Evolutionary conservation across 2,329 filamentous ascomycete species (phyloP).

Genomic region (Chaetomium olivaceum): DNA sequence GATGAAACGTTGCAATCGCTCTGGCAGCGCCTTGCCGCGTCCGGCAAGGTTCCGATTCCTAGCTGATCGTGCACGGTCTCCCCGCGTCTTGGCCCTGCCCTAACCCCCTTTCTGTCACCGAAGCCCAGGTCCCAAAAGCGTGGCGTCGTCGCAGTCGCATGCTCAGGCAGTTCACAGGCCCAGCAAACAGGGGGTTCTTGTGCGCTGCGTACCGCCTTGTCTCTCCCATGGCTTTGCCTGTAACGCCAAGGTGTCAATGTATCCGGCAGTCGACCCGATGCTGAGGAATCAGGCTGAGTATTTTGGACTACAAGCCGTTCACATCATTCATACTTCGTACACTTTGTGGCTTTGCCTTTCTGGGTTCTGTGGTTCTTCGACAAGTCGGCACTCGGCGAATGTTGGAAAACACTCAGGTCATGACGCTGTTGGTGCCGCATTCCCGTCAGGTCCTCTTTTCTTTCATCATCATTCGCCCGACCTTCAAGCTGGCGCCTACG

Average conservation of each 20-base stretch:
- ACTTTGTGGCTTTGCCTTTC: neutral
- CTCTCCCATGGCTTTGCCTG: neutral
- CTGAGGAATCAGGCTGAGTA: neutral
- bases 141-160: constrained; percentile 1
- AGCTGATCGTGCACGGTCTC: constrained; percentile 13
- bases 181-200: neutral
- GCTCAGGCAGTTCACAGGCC: neutral
- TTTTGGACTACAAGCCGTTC: neutral
- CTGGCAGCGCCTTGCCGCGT: constrained; percentile 14
- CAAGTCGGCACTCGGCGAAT: neutral
- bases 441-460: neutral
- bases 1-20: constrained; percentile 35
- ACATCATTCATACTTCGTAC: neutral
- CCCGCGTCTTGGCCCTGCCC: constrained; percentile 17
- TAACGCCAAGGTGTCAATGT: neutral
- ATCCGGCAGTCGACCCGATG: neutral
- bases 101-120: constrained; percentile 18
- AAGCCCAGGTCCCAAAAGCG: neutral
- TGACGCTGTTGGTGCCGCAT: constrained; percentile 5
- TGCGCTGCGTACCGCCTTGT: neutral
- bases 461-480: constrained; percentile 2
- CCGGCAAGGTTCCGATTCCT: constrained; percentile 16
- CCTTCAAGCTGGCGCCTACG: neutral
- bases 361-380: neutral
- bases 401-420: neutral